A percentile compares a stretch with the other conserved stretches of the same genome.
Conservation (phyloP, 2,329 filamentous ascomycete genomes). For the Allantophomopsis cytisporea region DNA sequence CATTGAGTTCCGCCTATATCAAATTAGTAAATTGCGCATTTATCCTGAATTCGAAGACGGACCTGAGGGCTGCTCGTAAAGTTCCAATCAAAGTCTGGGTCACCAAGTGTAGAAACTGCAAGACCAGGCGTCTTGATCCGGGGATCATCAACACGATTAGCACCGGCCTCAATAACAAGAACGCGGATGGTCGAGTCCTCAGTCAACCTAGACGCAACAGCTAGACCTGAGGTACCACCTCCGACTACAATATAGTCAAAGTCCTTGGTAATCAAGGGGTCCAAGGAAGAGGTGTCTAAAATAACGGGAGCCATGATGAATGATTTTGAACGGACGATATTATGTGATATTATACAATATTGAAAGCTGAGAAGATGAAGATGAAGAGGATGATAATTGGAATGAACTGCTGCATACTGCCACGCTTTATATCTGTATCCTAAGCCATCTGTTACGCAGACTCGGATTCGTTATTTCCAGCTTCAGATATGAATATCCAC, state of each 20-base stretch:
- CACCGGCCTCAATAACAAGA: conserved; percentile 47
- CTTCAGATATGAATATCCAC: too few species aligned
- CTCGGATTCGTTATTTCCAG: too few species aligned
- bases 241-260: conserved; percentile 50
- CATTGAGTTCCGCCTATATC: conserved; percentile 27
- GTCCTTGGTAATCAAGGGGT: conserved; percentile 27
- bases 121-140: conserved; percentile 39
- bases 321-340: too few species aligned
- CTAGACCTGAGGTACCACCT: conserved; percentile 42
- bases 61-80: conserved; percentile 24
- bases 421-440: too few species aligned
- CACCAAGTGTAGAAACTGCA: conserved; percentile 33
- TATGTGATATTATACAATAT: too few species aligned
- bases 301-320: too few species aligned
- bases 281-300: conserved; percentile 12
- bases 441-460: too few species aligned
- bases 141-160: conserved; percentile 27
- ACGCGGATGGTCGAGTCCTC: conserved; percentile 30
- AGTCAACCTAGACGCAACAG: conserved; percentile 32
- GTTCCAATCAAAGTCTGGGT: conserved; percentile 34
- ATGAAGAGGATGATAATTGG: too few species aligned
- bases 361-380: too few species aligned
- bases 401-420: too few species aligned
- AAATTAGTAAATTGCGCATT: conserved; percentile 6
- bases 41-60: too few species aligned